Evolutionary conservation across 768 basidiomycete species (phyloP), one percentile per base, ranked within the genome.

Genomic region (Auriscalpium vulgare): DNA sequence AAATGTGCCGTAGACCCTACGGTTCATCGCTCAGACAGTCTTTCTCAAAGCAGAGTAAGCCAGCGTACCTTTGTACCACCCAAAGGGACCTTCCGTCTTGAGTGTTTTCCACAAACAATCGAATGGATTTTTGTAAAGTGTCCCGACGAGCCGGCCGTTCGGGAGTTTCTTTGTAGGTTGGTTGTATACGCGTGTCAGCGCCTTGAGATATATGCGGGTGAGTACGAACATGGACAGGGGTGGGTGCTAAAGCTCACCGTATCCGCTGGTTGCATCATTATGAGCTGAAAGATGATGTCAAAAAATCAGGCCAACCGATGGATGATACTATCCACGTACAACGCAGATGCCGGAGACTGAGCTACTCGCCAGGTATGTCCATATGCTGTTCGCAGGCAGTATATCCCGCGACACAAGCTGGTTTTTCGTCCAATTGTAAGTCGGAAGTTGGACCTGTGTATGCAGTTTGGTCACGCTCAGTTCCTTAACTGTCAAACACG

Each of bases 101-200:
- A 91, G 80, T 0, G 97, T 99, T 76, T 97, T 97, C 91, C 89
- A 95, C 50, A 99, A 74, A 72, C 95, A 97, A 64, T 97, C 94
- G 63, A 97, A 85, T 4, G 95, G 95, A 66, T 88, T 94, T 69
- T 80, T 88, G 72, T 98, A 97, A 17, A 95, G 72, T 1, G 82
- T 74, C 11, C 93, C 95, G 59, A 82, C 79, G 34, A 81, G 67
- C 62, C 74, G 84, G 37, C 93, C 93, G 62, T 87, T 78, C 2
- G 87, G 83, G 38, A 84, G 77, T 47, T 73, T 73, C 62, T 76
- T 76, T 0, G 91, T 93, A 10, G 91, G 89, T 75, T 95, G 97
- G 66, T 97, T 97, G 70, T 98, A 99, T 80, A 98, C 85, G 56
- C 97, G 80, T 8, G 97, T 98, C 50, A 98, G 71, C 50, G 90